phyloP scores from a whole-genome alignment of 495 filamentous ascomycete species.

The Penicillium subrubescens region DNA sequence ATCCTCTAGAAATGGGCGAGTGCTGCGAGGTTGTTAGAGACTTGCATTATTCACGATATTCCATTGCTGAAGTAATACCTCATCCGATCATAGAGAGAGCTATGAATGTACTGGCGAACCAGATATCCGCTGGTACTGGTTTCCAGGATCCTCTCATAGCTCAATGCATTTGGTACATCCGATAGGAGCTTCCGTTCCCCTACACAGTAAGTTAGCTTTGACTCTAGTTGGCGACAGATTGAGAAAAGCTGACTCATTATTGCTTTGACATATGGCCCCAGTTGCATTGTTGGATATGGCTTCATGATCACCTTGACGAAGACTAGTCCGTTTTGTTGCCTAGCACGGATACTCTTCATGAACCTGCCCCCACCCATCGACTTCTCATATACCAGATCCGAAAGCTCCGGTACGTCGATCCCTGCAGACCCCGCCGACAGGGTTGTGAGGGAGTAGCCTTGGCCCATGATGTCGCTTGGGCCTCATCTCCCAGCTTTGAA shows the following conservation, averaged over 20 bases:
- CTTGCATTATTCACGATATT: neutral
- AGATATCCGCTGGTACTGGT: constrained; percentile 90
- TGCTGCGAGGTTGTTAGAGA: constrained; percentile 54
- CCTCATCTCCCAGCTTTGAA: constrained; percentile 37
- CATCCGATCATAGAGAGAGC: constrained; percentile 95
- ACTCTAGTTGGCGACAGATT: constrained; percentile 2
- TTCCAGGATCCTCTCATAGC: constrained; percentile 86
- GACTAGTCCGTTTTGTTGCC: constrained; percentile 85
- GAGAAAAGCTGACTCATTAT: constrained; percentile 64
- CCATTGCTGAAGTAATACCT: constrained; percentile 48
- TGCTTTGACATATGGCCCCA: constrained; percentile 73
- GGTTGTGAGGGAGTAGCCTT: constrained; percentile 91
- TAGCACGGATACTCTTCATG: constrained; percentile 92
- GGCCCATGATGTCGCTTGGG: constrained; percentile 71
- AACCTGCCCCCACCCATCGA: constrained; percentile 92
- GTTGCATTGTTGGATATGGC: constrained; percentile 72
- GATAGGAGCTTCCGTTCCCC: constrained; percentile 78
- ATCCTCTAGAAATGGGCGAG: constrained; percentile 93
- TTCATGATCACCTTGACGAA: constrained; percentile 95
- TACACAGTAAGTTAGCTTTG: constrained; percentile 40
- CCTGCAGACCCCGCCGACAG: constrained; percentile 87
- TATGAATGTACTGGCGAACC: constrained; percentile 94
- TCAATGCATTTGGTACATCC: constrained; percentile 87
- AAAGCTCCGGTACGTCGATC: constrained; percentile 90
- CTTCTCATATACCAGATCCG: constrained; percentile 88